These are phyloP conservation scores for Mollisiaceae sp. DNA, from an alignment of 2,329 filamentous ascomycete species.

Conservation along the genomic window DNA sequence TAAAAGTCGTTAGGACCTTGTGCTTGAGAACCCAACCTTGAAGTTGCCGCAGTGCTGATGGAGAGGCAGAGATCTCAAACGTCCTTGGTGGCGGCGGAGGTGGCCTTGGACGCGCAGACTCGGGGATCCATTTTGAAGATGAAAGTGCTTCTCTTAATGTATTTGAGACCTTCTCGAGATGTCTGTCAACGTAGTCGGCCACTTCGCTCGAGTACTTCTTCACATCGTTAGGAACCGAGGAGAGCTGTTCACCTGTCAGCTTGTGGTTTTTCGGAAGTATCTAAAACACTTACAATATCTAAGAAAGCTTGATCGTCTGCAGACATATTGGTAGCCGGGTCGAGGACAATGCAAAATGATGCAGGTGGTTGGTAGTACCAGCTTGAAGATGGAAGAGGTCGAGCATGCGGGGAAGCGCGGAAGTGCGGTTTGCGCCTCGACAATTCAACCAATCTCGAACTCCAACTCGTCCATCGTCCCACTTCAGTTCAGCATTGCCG, in stretches of 20 bases:
- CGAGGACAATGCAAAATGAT: slow-evolving; percentile 12
- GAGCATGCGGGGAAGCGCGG: slow-evolving; percentile 6
- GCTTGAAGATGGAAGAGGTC: not conserved
- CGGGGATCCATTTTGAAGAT: slow-evolving; percentile 73
- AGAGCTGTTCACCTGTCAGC: slow-evolving; percentile 49
- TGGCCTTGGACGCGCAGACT: slow-evolving; percentile 66
- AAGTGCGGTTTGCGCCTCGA: not conserved
- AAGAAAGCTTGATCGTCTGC: slow-evolving; percentile 80
- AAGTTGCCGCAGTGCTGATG: slow-evolving; percentile 53
- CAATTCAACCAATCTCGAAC: not conserved
- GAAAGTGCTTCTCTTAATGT: slow-evolving; percentile 72
- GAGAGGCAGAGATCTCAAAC: slow-evolving; percentile 41
- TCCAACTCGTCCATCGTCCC: not conserved
- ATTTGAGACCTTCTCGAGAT: slow-evolving; percentile 77
- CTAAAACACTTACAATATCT: slow-evolving; percentile 66
- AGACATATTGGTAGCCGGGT: slow-evolving; percentile 64
- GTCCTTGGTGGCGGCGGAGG: slow-evolving; percentile 45
- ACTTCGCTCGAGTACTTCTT: slow-evolving; percentile 73
- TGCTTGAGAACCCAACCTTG: slow-evolving; percentile 76
- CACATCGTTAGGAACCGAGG: slow-evolving; percentile 67
- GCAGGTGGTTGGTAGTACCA: slow-evolving; percentile 1
- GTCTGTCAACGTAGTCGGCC: slow-evolving; percentile 79
- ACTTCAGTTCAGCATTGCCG: not conserved
- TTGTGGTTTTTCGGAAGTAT: slow-evolving; percentile 9
- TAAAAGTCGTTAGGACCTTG: slow-evolving; percentile 72